Conservation (phyloP, 2,329 filamentous ascomycete genomes). For the Fusarium nurragi region DNA sequence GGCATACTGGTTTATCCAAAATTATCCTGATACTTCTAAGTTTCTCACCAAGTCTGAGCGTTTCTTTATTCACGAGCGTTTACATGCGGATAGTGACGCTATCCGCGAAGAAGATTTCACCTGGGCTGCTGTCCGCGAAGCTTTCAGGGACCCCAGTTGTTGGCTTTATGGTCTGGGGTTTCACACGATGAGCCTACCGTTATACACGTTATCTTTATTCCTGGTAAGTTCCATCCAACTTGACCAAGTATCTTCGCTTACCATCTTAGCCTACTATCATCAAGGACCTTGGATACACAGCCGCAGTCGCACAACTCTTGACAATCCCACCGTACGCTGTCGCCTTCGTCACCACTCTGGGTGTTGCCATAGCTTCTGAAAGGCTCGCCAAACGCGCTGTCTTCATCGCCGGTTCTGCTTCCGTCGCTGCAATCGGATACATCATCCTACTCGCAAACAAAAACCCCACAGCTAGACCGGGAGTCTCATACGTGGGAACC, state of each 20-base stretch:
- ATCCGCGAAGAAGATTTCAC: slow-evolving; percentile 74
- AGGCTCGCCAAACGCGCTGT: slow-evolving; percentile 64
- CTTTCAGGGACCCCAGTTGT: slow-evolving; percentile 73
- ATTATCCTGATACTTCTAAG: slow-evolving; percentile 68
- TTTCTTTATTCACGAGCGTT: slow-evolving; percentile 66
- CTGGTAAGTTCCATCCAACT: slow-evolving; percentile 50
- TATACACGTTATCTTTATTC: slow-evolving; percentile 66
- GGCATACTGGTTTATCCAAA: slow-evolving; percentile 70
- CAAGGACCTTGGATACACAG: slow-evolving; percentile 61
- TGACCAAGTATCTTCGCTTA: rapidly evolving
- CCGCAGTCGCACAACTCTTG: slow-evolving; percentile 64
- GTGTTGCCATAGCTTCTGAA: slow-evolving; percentile 69
- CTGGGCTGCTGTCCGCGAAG: slow-evolving; percentile 72
- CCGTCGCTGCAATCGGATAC: slow-evolving; percentile 70
- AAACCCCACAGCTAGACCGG: slow-evolving; percentile 58
- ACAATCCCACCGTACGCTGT: slow-evolving; percentile 73
- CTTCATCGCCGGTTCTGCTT: slow-evolving; percentile 68
- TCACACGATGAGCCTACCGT: slow-evolving; percentile 74
- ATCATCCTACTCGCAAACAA: slow-evolving; percentile 65
- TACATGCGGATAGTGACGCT: slow-evolving; percentile 75
- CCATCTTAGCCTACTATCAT: slow-evolving; percentile 59
- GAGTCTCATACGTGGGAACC: slow-evolving; percentile 68
- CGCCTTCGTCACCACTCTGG: slow-evolving; percentile 67
- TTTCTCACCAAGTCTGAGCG: slow-evolving; percentile 67
- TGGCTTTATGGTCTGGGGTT: slow-evolving; percentile 78